Conservation (phyloP, 2,329 filamentous ascomycete genomes). For the Paraphoma chrysanthemicola region DNA sequence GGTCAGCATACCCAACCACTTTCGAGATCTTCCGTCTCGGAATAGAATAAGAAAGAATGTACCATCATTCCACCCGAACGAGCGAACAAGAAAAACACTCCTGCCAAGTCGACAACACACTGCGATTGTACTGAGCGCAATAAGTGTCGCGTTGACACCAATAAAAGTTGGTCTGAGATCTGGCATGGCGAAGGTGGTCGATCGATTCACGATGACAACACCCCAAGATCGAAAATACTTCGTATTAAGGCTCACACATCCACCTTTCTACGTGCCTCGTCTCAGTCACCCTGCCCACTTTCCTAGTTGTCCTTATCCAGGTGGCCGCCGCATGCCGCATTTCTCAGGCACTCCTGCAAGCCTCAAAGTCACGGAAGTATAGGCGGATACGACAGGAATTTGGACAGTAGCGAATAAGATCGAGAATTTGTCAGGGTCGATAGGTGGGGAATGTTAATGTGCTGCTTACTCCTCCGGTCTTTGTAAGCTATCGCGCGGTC, state of each 20-base stretch:
- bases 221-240: background rate
- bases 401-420: background rate
- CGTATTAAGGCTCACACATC: background rate
- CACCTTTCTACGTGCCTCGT: too few species aligned
- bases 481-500: background rate
- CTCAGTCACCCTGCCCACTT: too few species aligned
- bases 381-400: background rate
- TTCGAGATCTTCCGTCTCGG: too few species aligned
- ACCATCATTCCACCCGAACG: background rate
- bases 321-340: too few species aligned
- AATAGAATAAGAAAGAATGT: background rate
- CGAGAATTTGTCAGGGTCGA: background rate
- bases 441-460: background rate
- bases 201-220: background rate
- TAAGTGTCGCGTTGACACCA: background rate
- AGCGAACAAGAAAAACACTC: background rate
- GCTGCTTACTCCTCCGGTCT: background rate
- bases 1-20: background rate
- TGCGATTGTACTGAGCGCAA: background rate
- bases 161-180: background rate
- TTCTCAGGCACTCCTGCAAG: background rate
- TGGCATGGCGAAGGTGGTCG: background rate
- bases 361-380: background rate
- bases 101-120: background rate
- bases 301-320: too few species aligned